phyloP scores from a whole-genome alignment of 2,329 filamentous ascomycete species.

The Nemania sp. region DNA sequence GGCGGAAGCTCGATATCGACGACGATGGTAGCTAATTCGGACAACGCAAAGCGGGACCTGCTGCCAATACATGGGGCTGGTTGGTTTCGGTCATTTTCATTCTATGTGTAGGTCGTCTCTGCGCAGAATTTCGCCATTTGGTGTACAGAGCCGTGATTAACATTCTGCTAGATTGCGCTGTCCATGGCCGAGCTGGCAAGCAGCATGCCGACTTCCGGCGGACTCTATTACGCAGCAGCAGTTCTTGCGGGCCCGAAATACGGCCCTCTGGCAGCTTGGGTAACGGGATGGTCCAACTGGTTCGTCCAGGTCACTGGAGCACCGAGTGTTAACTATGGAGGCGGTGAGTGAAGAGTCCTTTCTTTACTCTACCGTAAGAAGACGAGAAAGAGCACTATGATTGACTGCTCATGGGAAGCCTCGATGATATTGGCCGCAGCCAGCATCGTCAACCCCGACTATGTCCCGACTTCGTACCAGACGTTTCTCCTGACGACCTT shows the following conservation, averaged over 20 bases:
- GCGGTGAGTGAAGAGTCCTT: constrained; percentile 31
- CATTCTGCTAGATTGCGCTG: constrained; percentile 50
- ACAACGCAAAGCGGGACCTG: constrained; percentile 35
- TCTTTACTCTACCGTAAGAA: neutral
- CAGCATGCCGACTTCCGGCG: constrained; percentile 73
- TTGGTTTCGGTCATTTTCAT: constrained; percentile 73
- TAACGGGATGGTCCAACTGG: constrained; percentile 42
- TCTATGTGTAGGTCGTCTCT: constrained; percentile 55
- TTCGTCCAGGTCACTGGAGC: constrained; percentile 41
- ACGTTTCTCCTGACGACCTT: constrained; percentile 68
- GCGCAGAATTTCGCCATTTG: neutral
- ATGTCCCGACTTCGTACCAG: constrained; percentile 66
- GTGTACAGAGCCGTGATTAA: neutral
- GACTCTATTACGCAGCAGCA: constrained; percentile 73
- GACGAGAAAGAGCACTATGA: neutral
- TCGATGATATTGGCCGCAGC: constrained; percentile 73
- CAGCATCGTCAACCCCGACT: constrained; percentile 69
- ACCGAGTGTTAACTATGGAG: constrained; percentile 40
- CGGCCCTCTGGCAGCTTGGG: constrained; percentile 40
- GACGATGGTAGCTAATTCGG: constrained; percentile 14
- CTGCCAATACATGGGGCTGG: constrained; percentile 77
- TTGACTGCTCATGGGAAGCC: constrained; percentile 38
- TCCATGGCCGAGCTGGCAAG: constrained; percentile 73
- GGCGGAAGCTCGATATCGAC: neutral
- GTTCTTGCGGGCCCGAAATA: constrained; percentile 59